Conservation (phyloP, 2,329 filamentous ascomycete genomes). For the Ascochyta viciae-villosae region DNA sequence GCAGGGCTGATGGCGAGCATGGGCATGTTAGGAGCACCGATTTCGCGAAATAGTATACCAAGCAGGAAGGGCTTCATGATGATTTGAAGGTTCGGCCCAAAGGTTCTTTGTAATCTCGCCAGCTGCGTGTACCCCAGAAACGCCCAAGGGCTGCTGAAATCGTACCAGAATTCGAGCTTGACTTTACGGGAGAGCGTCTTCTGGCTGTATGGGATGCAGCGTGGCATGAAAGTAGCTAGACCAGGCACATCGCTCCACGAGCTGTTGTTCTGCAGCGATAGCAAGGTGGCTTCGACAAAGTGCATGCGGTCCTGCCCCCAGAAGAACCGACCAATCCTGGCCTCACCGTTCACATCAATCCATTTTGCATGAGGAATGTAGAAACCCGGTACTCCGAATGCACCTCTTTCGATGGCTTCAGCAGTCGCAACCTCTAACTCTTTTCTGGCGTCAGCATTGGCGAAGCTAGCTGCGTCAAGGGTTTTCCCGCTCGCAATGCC, state of each 20-base stretch:
- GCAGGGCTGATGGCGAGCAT: slow-evolving; percentile 29
- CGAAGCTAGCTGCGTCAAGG: slow-evolving; percentile 23
- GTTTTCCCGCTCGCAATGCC: slow-evolving; percentile 25
- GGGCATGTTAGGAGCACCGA: slow-evolving; percentile 44
- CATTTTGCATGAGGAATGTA: slow-evolving; percentile 38
- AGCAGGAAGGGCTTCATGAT: slow-evolving; percentile 44
- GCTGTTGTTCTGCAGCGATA: slow-evolving; percentile 15
- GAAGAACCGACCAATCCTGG: slow-evolving; percentile 34
- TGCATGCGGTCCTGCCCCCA: slow-evolving; percentile 50
- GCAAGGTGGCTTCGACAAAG: slow-evolving; percentile 43
- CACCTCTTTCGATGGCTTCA: slow-evolving; percentile 41
- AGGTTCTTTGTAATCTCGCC: slow-evolving; percentile 33
- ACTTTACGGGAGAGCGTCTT: slow-evolving; percentile 13
- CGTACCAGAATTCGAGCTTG: slow-evolving; percentile 44
- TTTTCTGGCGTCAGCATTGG: slow-evolving; percentile 27
- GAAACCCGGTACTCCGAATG: slow-evolving; percentile 46
- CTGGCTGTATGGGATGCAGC: slow-evolving; percentile 20
- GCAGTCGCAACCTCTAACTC: slow-evolving; percentile 35
- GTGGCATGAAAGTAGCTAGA: slow-evolving; percentile 35
- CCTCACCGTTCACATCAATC: slow-evolving; percentile 23
- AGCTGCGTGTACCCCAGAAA: slow-evolving; percentile 46
- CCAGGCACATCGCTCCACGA: slow-evolving; percentile 20
- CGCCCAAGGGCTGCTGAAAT: slow-evolving; percentile 46
- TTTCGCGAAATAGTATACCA: slow-evolving; percentile 45
- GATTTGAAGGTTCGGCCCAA: slow-evolving; percentile 35